Base-by-base conservation (phyloP, 2,329 filamentous ascomycete genomes). In the Ilyonectria mors-panacis region DNA sequence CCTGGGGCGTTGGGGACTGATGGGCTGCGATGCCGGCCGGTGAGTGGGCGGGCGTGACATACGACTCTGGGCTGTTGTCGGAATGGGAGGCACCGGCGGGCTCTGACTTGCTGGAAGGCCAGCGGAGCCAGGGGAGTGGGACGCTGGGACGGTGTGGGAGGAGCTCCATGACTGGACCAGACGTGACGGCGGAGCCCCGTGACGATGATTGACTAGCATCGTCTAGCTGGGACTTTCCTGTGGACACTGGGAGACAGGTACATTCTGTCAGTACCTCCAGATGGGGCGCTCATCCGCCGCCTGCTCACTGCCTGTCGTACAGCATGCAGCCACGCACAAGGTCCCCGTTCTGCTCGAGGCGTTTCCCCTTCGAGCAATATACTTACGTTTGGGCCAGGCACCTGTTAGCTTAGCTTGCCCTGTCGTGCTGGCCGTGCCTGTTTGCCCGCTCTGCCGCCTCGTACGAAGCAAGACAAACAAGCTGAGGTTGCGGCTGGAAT, bases 11-110 rank as follows among this genome's bases (percentile, higher is more conserved):
- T 44, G 50, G 48, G 30, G 39, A 19, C 17, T 56, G 59, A 35
- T 28, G 44, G 26, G 39, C 23, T 56, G 65, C 55, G 56, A 64
- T 59, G 54, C 70, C 65, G 47, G 51, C 63, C 59, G 68, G 63
- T 67, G 66, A 54, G 56, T 44, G 39, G 37, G 59, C 47, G 65
- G 48, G 63, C 68, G 57, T 69, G 66, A 70, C 70, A 70, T 71
- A 70, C 65, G 70, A 69, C 55, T 70, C 62, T 65, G 63, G 62
- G 51, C 57, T 60, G 63, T 66, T 67, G 55, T 64, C 30, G 45
- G 45, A 48, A 56, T 55, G 59, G 59, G 50, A 64, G 65, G 50
- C 17, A 60, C 58, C 63, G 54, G 12, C 63, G 45, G 39, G 35
- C 37, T 51, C 53, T 63, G 51, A 54, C 48, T 48, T 60, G 44